Conservation (phyloP, 257 asterid genomes). For the Ilex asprella region DNA sequence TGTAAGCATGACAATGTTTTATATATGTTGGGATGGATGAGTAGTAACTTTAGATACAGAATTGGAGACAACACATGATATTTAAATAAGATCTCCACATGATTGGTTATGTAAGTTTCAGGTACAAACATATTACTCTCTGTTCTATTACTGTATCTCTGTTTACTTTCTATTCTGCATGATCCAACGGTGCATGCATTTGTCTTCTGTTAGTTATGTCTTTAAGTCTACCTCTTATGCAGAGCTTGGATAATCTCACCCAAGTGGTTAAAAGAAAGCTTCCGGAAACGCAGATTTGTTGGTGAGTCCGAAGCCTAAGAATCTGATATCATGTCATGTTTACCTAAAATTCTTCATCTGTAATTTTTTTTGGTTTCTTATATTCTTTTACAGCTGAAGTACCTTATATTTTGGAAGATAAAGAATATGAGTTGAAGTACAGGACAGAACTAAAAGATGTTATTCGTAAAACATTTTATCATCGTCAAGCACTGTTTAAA, state of each 20-base stretch:
- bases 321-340: neutral
- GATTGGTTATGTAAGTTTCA: no score
- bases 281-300: constrained; percentile 56
- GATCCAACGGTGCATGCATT: no score
- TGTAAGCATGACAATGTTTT: no score
- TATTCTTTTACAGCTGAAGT: constrained; percentile 50
- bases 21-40: no score
- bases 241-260: constrained; percentile 91
- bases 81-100: no score
- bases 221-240: constrained; percentile 14
- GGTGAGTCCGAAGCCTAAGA: constrained; percentile 33
- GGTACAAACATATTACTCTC: no score
- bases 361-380: neutral
- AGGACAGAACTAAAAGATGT: constrained; percentile 55
- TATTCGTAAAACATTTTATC: constrained; percentile 51
- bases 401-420: constrained; percentile 62
- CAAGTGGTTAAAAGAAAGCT: constrained; percentile 88
- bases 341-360: neutral
- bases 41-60: no score
- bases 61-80: no score
- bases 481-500: constrained; percentile 52
- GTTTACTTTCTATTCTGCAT: no score
- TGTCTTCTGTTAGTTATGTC: neutral
- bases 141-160: no score
- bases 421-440: constrained; percentile 48